Evolutionary conservation across 1,284 basidiomycete genomes (phyloP), one percentile per base, ranked within the genome.

Genomic region (Leccinum subatratum): DNA sequence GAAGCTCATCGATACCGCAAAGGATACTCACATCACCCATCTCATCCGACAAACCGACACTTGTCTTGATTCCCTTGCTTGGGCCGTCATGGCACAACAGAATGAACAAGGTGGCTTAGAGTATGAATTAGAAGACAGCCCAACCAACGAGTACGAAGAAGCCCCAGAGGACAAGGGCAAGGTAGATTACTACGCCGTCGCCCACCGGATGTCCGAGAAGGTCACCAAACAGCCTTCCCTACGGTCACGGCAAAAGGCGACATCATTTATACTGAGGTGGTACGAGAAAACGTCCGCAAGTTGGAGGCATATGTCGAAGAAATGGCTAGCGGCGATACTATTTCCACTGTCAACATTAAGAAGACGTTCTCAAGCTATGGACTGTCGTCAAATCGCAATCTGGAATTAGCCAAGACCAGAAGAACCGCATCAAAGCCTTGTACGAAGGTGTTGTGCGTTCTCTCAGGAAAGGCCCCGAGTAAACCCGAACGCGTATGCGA

Each of bases 1-100:
- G 86, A 96, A 96, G 78, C 91, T 99, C 73, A 96, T 99, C 74
- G 97, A 99, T 79, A 98, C 96, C 48, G 97, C 96, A 69, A 99
- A 99, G 79, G 97, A 99, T 75, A 98, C 96, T 16, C 93, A 97
- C 81, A 99, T 99, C 80, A 97, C 96, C 0, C 97, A 99, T 79
- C 83, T 99, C 32, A 82, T 99, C 67, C 85, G 92, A 63, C 96
- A 99, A 81, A 99, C 97, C 16, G 96, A 99, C 74, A 79, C 89
- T 1, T 99, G 96, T 80, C 88, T 99, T 71, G 96, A 98, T 77
- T 95, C 92, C 12, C 88, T 99, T 30, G 94, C 96, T 0, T 93
- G 96, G 68, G 96, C 96, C 32, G 96, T 99, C 67, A 87, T 92
- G 68, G 93, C 93, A 14, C 96, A 99, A 79, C 96, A 99, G 82